phyloP scores from a whole-genome alignment of 495 filamentous ascomycete species.

The Aspergillus sclerotioniger region DNA sequence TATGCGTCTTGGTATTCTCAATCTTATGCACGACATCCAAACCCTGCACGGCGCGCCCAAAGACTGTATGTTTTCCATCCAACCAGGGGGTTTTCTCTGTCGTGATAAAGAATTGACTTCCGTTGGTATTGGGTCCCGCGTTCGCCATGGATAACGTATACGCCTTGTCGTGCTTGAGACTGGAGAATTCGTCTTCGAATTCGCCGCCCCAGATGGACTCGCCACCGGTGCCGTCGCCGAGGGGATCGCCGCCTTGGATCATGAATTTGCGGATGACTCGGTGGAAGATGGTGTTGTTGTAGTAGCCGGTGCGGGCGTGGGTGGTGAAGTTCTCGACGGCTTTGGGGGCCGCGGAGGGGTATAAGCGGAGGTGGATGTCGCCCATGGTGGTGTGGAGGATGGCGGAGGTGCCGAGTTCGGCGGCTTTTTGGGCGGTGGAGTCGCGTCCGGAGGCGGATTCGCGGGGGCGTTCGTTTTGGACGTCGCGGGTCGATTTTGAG shows the following conservation, averaged over 20 bases:
- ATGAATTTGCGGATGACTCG: constrained; percentile 98
- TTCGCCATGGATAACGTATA: constrained; percentile 98
- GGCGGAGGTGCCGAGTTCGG: constrained; percentile 72
- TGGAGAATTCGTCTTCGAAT: constrained; percentile 94
- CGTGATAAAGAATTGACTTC: constrained; percentile 96
- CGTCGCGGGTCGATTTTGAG: constrained; percentile 80
- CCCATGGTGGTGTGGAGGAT: constrained; percentile 91
- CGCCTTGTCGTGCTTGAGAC: constrained; percentile 87
- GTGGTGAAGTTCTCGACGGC: constrained; percentile 99
- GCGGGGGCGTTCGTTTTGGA: constrained; percentile 91
- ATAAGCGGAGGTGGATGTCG: constrained; percentile 92
- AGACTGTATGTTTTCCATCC: constrained; percentile 94
- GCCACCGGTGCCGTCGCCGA: constrained; percentile 93
- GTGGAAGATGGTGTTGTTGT: constrained; percentile 97
- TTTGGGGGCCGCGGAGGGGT: constrained; percentile 87
- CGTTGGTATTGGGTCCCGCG: constrained; percentile 77
- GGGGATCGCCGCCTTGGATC: constrained; percentile 88
- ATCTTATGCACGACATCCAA: constrained; percentile 96
- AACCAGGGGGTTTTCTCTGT: constrained; percentile 97
- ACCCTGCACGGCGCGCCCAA: constrained; percentile 84
- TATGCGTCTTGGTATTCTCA: constrained; percentile 86
- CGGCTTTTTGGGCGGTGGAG: constrained; percentile 53
- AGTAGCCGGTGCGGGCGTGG: constrained; percentile 84
- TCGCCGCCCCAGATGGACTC: constrained; percentile 96
- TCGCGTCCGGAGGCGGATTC: constrained; percentile 34